These are phyloP conservation scores for Carex arenaria DNA, from an alignment of 202 grass and related monocot species.

Conservation along the genomic window DNA sequence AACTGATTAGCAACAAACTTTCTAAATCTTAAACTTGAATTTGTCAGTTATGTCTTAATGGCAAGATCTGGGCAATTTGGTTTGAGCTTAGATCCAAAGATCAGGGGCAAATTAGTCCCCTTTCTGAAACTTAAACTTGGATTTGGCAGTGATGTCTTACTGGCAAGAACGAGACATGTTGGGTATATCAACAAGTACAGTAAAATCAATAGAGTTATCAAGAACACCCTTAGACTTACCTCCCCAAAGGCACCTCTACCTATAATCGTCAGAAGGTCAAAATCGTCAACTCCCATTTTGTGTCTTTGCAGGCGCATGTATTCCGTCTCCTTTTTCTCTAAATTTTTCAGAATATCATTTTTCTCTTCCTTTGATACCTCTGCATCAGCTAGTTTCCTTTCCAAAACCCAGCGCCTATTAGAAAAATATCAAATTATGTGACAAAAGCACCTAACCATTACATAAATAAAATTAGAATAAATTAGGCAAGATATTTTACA, in stretches of 20 bases:
- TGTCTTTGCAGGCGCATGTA: slow-evolving; percentile 95
- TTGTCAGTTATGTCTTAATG: neutral
- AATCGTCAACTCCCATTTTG: slow-evolving; percentile 98
- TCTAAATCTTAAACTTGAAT: too few species aligned
- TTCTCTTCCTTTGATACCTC: slow-evolving; percentile 91
- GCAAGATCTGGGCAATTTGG: neutral
- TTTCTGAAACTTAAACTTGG: neutral
- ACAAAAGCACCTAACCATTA: slow-evolving; percentile 1
- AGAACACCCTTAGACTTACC: slow-evolving; percentile 34
- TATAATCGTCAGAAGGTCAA: slow-evolving; percentile 97
- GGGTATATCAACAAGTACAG: neutral
- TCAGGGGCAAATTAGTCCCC: neutral
- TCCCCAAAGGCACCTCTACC: slow-evolving; percentile 96
- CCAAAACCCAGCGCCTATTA: slow-evolving; percentile 78
- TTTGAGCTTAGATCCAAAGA: neutral
- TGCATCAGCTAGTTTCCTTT: slow-evolving; percentile 91
- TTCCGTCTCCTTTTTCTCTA: slow-evolving; percentile 94
- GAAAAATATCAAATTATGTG: slow-evolving; percentile 21
- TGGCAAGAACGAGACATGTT: neutral
- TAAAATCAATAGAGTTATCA: neutral
- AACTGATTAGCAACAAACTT: neutral
- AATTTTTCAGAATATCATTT: slow-evolving; percentile 82
- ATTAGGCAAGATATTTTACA: neutral
- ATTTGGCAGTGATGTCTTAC: neutral
- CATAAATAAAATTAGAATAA: neutral